Percentiles rank a stretch among this genome's conserved stretches.
phyloP scores from a whole-genome alignment of 2,329 filamentous ascomycete genomes.

The Epichloe coenophiala region DNA sequence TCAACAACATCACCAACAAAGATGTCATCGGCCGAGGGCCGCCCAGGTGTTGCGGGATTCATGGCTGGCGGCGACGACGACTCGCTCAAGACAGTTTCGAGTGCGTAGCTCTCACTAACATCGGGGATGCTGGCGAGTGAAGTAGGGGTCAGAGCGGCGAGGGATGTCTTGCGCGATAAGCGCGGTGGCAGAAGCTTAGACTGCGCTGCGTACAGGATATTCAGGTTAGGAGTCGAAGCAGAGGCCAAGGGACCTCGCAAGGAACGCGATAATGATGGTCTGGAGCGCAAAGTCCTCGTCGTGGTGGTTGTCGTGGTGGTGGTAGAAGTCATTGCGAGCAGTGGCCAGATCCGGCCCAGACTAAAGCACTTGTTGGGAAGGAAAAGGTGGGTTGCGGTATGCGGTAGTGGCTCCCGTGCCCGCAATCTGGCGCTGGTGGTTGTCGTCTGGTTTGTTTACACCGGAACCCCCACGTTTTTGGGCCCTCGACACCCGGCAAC shows the following conservation, averaged over 20 bases:
- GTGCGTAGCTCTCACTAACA: slow-evolving; percentile 49
- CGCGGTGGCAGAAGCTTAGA: slow-evolving; percentile 32
- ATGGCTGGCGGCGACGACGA: slow-evolving; percentile 20
- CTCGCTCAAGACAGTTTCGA: slow-evolving; percentile 36
- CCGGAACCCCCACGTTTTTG: not conserved
- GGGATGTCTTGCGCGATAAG: slow-evolving; percentile 55
- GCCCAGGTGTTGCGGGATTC: slow-evolving; percentile 41
- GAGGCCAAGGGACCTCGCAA: slow-evolving; percentile 33
- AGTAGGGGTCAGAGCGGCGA: slow-evolving; percentile 52
- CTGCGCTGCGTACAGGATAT: slow-evolving; percentile 35
- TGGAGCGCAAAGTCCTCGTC: slow-evolving; percentile 9
- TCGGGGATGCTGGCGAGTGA: slow-evolving; percentile 53
- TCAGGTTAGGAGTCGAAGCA: slow-evolving; percentile 46
- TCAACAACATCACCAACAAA: slow-evolving; percentile 75
- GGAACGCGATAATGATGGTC: slow-evolving; percentile 18
- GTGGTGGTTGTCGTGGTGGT: slow-evolving; percentile 8
- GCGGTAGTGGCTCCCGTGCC: slow-evolving; percentile 1
- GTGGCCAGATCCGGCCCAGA: slow-evolving; percentile 4
- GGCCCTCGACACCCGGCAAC: not conserved
- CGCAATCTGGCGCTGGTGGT: not conserved
- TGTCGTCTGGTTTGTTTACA: not conserved
- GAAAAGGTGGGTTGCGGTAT: not conserved
- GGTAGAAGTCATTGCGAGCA: slow-evolving; percentile 11
- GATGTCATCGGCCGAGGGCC: slow-evolving; percentile 38
- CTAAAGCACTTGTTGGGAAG: not conserved